Base-by-base conservation (phyloP, 768 basidiomycete species). In the Chalciporus chontae region DNA sequence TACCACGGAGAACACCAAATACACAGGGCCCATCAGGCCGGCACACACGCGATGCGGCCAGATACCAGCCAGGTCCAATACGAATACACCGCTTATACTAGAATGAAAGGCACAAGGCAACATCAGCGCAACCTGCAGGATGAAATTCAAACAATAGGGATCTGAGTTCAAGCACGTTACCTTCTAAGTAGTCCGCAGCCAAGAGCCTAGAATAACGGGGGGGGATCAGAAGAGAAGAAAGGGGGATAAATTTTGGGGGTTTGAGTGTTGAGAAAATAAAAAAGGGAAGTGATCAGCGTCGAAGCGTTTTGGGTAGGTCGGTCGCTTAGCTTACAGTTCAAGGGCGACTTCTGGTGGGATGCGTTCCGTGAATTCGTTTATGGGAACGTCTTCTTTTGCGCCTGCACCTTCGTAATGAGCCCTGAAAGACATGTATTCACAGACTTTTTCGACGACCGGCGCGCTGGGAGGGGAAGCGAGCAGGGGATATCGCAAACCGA, bases 341-440 rank as follows among this genome's bases (percentile, higher is more conserved):
- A 97, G 69, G 1, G 89, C 88, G 40, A 96, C 79, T 66, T 95
- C 93, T 1, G 90, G 90, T 1, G 84, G 83, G 44, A 97, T 78
- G 17, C 94, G 79, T 55, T 94, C 91, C 54, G 78, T 68, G 55
- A 93, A 86, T 57, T 96, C 93, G 18, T 77, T 72, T 2, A 79
- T 62, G 4, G 92, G 90, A 18, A 88, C 72, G 43, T 92, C 89
- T 58, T 93, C 90, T 55, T 84, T 90, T 7, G 80, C 71, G 1
- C 78, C 80, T 2, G 72, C 73, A n/a, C 77, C 77, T 53, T 85
- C 82, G 63, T 90, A 92, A 52, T 91, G 77, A 1, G 82, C 73
- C 69, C 88, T 94, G 75, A 87, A 94, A 27, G 80, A 73, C 72
- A 95, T 88, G 63, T 92, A 96, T 67, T 97, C 94, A 37, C 91